Evolutionary conservation across 2,329 filamentous ascomycete species (phyloP).

Genomic region (Sporothrix mexicana): DNA sequence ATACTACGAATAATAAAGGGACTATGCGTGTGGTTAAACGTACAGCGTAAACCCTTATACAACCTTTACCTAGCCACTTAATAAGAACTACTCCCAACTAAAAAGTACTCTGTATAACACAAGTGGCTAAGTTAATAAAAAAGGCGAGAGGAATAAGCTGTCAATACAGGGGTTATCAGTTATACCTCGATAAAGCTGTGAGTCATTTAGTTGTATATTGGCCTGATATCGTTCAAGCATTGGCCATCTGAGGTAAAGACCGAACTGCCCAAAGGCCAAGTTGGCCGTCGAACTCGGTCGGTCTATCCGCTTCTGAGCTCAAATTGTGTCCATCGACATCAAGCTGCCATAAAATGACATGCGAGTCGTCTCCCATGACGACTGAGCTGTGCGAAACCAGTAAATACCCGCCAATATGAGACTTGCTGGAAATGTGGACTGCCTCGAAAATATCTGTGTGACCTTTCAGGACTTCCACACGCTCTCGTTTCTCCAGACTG

Average conservation of each 20-base stretch:
- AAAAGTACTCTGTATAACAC: too few relatives aligned
- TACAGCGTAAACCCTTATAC: too few relatives aligned
- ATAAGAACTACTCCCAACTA: too few relatives aligned
- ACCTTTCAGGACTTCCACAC: neutral
- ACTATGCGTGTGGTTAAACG: too few relatives aligned
- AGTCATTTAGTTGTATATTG: too few relatives aligned
- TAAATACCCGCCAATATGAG: neutral
- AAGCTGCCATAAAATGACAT: neutral
- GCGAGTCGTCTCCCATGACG: neutral
- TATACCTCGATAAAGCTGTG: too few relatives aligned
- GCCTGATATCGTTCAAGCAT: neutral
- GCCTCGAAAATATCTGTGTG: neutral
- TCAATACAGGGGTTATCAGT: too few relatives aligned
- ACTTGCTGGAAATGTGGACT: neutral
- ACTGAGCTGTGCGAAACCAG: constrained; percentile 2
- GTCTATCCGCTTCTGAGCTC: neutral
- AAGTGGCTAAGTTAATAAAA: too few relatives aligned
- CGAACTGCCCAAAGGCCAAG: constrained; percentile 8
- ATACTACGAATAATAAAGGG: too few relatives aligned
- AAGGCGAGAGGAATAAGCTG: too few relatives aligned
- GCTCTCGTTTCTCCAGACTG: neutral
- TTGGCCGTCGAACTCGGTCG: neutral
- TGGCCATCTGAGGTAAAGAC: neutral
- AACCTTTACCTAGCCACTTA: too few relatives aligned
- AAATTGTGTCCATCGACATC: neutral